Conservation (phyloP, 2,329 filamentous ascomycete genomes). For the Arthrocladium fulminans region DNA sequence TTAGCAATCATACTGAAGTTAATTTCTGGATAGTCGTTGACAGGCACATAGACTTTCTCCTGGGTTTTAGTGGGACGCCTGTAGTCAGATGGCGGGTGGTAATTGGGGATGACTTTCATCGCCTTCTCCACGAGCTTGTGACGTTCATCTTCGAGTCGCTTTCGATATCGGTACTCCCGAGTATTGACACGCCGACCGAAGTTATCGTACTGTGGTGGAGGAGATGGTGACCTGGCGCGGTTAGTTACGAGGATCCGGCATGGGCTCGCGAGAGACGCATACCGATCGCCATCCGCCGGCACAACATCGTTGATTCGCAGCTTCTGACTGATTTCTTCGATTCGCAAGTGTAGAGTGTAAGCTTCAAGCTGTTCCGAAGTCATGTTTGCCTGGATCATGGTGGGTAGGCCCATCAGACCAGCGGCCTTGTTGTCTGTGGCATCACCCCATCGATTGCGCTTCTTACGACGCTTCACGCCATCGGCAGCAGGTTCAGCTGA, state of each 20-base stretch:
- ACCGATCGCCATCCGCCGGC: constrained; percentile 92
- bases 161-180: constrained; percentile 95
- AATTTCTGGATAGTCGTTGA: constrained; percentile 99
- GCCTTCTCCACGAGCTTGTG: constrained; percentile 98
- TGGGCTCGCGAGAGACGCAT: constrained; percentile 31
- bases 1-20: constrained; percentile 99
- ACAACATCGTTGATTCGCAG: constrained; percentile 98
- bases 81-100: constrained; percentile 96
- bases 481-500: constrained; percentile 50
- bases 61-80: constrained; percentile 98
- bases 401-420: constrained; percentile 92
- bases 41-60: constrained; percentile 99
- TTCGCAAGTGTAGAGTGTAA: constrained; percentile 90
- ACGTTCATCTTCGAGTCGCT: constrained; percentile 93
- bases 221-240: constrained; percentile 71
- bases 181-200: constrained; percentile 99
- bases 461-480: constrained; percentile 83
- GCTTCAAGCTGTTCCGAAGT: constrained; percentile 96
- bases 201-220: constrained; percentile 96
- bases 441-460: constrained; percentile 98
- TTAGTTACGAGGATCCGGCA: constrained; percentile 17
- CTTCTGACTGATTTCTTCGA: constrained; percentile 99
- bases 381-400: constrained; percentile 94
- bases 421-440: constrained; percentile 97
- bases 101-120: constrained; percentile 99